Conservation (phyloP, 768 basidiomycete genomes). For the Rhizopogon vinicolor region DNA sequence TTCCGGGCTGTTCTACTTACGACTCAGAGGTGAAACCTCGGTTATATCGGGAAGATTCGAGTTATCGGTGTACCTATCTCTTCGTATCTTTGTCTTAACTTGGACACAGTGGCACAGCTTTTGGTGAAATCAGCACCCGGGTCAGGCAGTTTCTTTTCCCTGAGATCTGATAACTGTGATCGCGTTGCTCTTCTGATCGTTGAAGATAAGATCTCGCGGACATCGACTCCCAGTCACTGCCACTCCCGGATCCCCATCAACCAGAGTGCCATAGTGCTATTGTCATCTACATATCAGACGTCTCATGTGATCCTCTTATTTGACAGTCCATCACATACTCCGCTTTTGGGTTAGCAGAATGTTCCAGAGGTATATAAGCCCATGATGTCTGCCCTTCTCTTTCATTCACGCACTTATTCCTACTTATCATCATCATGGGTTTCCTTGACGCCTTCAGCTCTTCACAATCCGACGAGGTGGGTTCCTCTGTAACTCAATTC, state of each 20-base stretch:
- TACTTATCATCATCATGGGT: conserved; percentile 3
- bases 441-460: neutral
- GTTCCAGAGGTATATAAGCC: conserved; percentile 2
- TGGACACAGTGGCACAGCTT: neutral
- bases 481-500: neutral
- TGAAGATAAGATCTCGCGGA: neutral
- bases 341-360: neutral
- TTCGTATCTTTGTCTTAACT: conserved; percentile 1
- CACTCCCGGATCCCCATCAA: neutral
- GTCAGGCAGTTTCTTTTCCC: neutral
- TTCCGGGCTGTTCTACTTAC: too few species aligned
- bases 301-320: neutral
- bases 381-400: neutral
- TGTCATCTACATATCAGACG: neutral
- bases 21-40: too few species aligned
- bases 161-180: neutral
- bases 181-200: neutral
- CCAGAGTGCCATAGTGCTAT: neutral
- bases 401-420: neutral
- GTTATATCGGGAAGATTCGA: too few species aligned
- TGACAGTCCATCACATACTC: conserved; percentile 1
- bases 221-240: neutral
- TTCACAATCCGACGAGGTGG: neutral
- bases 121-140: neutral
- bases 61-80: neutral